Percentiles rank a stretch among this genome's conserved stretches.
These are phyloP conservation scores for Flaveria sonorensis DNA, from an alignment of 129 eudicot species.

Conservation along the genomic window DNA sequence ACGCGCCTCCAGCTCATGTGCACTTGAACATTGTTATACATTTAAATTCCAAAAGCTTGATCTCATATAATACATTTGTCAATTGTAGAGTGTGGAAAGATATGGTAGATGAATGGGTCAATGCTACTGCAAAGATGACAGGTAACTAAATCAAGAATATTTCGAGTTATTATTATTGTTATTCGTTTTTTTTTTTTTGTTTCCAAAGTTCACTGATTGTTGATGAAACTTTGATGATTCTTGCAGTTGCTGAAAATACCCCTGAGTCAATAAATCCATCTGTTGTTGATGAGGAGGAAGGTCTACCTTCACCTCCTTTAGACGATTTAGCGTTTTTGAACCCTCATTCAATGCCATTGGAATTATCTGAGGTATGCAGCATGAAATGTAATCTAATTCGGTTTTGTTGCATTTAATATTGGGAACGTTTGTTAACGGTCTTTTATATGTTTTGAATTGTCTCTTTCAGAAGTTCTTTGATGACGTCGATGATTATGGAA, in stretches of 20 bases:
- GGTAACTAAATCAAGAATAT: conserved; percentile 35
- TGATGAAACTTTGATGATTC: not conserved
- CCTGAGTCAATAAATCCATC: conserved; percentile 85
- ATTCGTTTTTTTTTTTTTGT: not conserved
- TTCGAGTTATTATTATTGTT: not conserved
- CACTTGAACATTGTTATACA: conserved; percentile 1
- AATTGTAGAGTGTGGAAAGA: conserved; percentile 69
- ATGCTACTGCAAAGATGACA: conserved; percentile 43
- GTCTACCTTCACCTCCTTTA: conserved; percentile 93
- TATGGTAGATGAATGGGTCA: conserved; percentile 77
- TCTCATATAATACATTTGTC: not conserved
- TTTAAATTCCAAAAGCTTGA: conserved; percentile 8
- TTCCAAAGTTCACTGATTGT: not conserved
- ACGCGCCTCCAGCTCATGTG: not conserved
- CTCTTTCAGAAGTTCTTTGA: conserved; percentile 68
- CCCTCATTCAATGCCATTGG: conserved; percentile 60
- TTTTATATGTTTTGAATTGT: conserved; percentile 12
- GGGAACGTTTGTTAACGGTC: conserved; percentile 33
- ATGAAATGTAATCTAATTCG: not conserved
- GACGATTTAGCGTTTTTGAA: conserved; percentile 82
- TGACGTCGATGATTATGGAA: conserved; percentile 87
- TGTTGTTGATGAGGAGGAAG: conserved; percentile 78
- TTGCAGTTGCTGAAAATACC: conserved; percentile 51
- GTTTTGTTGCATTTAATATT: conserved; percentile 9
- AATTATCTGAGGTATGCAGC: conserved; percentile 60